phyloP scores from a whole-genome alignment of 208 protist genomes.

The Novymonas esmeraldas region DNA sequence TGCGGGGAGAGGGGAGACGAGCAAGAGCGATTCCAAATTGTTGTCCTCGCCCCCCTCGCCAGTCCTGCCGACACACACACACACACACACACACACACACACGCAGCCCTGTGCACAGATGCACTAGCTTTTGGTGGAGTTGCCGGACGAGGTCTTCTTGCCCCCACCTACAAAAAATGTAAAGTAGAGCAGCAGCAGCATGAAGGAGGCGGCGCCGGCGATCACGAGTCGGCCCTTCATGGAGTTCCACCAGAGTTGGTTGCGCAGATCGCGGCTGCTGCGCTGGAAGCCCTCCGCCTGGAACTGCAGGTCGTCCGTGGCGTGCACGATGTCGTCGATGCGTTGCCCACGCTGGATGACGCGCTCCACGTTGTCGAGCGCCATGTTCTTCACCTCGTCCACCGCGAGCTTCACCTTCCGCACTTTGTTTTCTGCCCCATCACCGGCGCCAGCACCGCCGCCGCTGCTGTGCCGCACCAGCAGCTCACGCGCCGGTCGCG shows the following conservation, averaged over 20 bases:
- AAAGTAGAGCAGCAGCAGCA: slow-evolving; percentile 83
- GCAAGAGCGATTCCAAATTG: no score
- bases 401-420: slow-evolving; percentile 74
- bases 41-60: no score
- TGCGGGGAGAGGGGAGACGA: no score
- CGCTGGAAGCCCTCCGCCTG: slow-evolving; percentile 89
- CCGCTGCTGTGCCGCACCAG: slow-evolving; percentile 51
- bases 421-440: slow-evolving; percentile 70
- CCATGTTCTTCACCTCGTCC: slow-evolving; percentile 83
- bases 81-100: no score
- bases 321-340: slow-evolving; percentile 91
- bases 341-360: slow-evolving; percentile 79
- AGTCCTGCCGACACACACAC: no score
- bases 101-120: no score
- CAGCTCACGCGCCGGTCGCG: slow-evolving; percentile 65
- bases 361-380: slow-evolving; percentile 86
- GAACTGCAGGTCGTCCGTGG: slow-evolving; percentile 87
- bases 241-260: slow-evolving; percentile 90
- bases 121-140: no score
- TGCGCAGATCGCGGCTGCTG: slow-evolving; percentile 76
- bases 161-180: slow-evolving; percentile 64
- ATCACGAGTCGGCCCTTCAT: slow-evolving; percentile 80
- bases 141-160: no score
- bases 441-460: slow-evolving; percentile 2
- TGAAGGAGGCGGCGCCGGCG: slow-evolving; percentile 50